Percentiles rank a stretch among this genome's conserved stretches.
Conservation (phyloP, 805 yeast species). For the Ogataea henricii region DNA sequence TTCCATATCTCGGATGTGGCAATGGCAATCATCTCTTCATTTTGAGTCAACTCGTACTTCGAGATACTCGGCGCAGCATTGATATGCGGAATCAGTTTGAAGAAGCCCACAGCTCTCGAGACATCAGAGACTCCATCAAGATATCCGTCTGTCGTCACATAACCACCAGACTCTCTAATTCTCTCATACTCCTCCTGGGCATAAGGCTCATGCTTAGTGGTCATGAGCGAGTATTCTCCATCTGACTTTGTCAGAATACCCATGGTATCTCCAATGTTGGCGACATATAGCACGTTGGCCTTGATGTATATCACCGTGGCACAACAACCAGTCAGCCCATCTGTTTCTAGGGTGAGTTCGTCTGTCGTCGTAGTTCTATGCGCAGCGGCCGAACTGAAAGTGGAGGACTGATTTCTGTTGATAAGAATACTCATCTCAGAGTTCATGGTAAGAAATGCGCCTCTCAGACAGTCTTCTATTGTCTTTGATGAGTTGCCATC, state of each 20-base stretch:
- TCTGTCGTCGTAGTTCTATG: constrained; percentile 51
- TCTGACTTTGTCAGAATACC: constrained; percentile 76
- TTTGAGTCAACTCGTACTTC: constrained; percentile 56
- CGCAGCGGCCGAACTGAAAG: constrained; percentile 48
- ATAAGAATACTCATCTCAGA: constrained; percentile 73
- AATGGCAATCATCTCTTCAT: constrained; percentile 82
- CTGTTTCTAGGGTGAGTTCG: constrained; percentile 63
- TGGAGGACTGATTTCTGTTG: constrained; percentile 45
- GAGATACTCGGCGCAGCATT: constrained; percentile 85
- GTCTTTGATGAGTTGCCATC: constrained; percentile 46
- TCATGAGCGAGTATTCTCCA: constrained; percentile 75
- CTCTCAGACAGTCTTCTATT: constrained; percentile 74
- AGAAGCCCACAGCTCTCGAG: constrained; percentile 91
- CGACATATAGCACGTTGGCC: constrained; percentile 70
- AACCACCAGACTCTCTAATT: constrained; percentile 89
- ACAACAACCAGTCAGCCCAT: constrained; percentile 79
- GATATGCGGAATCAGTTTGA: constrained; percentile 81
- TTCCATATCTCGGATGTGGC: constrained; percentile 90
- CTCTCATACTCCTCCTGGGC: constrained; percentile 76
- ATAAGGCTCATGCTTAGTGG: constrained; percentile 84
- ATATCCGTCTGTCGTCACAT: constrained; percentile 80
- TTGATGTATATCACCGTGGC: constrained; percentile 79
- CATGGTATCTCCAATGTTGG: constrained; percentile 90
- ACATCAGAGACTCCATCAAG: constrained; percentile 81
- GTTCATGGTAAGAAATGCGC: constrained; percentile 78